Conservation (phyloP, 2,329 filamentous ascomycete species). For the Fusarium sp. region DNA sequence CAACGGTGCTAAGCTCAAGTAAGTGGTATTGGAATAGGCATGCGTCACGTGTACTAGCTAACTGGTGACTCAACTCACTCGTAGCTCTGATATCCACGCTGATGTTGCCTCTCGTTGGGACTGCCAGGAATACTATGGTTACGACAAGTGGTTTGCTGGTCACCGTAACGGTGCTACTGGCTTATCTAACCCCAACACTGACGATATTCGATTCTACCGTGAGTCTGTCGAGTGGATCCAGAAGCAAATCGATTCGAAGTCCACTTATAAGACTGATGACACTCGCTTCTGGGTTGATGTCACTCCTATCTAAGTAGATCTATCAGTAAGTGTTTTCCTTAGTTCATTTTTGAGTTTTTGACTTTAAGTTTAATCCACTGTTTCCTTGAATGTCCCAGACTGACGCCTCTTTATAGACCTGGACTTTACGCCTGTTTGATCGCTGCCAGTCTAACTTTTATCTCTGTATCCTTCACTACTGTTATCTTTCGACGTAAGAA, state of each 20-base stretch:
- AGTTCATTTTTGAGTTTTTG: too few species aligned
- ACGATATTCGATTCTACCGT: not conserved
- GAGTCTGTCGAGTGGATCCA: constrained; percentile 4
- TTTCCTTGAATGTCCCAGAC: too few species aligned
- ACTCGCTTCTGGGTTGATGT: not conserved
- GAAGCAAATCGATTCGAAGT: not conserved
- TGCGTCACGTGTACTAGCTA: not conserved
- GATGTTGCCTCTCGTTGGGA: constrained; percentile 3
- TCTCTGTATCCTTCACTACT: too few species aligned
- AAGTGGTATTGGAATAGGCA: not conserved
- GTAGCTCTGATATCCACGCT: not conserved
- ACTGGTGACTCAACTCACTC: not conserved
- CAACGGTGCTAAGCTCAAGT: not conserved
- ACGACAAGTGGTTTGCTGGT: not conserved
- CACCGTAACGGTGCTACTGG: not conserved
- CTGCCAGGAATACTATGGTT: not conserved
- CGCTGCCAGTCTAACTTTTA: too few species aligned
- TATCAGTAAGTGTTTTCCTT: too few species aligned
- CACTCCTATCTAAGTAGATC: not conserved
- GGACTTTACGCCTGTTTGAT: too few species aligned
- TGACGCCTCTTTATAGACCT: too few species aligned
- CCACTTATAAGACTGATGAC: not conserved
- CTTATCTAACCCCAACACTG: not conserved
- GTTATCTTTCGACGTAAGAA: too few species aligned
- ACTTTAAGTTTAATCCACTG: too few species aligned